A percentile compares a stretch with the other conserved stretches of the same genome.
Evolutionary conservation across 106 monocot species (phyloP).

Genomic region (Acanthochlamys bracteata): DNA sequence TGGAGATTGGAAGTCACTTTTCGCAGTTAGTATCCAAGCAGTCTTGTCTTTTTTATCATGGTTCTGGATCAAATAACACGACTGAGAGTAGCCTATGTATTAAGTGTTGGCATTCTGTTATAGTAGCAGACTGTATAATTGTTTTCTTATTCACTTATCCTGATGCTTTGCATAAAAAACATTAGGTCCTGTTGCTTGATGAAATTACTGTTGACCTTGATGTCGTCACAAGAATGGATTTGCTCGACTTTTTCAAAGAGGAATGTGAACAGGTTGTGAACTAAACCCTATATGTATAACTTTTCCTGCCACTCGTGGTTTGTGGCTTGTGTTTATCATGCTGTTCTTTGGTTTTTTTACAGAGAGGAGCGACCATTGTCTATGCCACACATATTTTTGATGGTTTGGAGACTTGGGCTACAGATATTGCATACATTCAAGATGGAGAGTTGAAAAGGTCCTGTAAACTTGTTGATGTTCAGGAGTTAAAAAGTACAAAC

Average conservation of each 20-base stretch:
- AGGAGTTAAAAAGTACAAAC: constrained; percentile 47
- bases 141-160: too few relatives aligned
- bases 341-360: background rate
- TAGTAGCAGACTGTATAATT: too few relatives aligned
- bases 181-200: constrained; percentile 84
- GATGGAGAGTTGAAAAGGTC: constrained; percentile 70
- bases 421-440: constrained; percentile 82
- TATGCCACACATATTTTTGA: constrained; percentile 99
- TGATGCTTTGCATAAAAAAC: too few relatives aligned
- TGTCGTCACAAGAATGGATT: constrained; percentile 97
- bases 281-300: too few relatives aligned
- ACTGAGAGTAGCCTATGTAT: too few relatives aligned
- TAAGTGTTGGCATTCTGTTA: too few relatives aligned
- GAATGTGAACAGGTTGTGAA: constrained; percentile 72
- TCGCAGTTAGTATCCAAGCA: too few relatives aligned
- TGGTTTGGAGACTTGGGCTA: constrained; percentile 89
- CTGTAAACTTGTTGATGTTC: constrained; percentile 40
- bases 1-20: too few relatives aligned
- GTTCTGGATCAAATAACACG: too few relatives aligned
- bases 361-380: constrained; percentile 94
- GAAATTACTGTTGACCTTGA: constrained; percentile 94
- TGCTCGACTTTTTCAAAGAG: constrained; percentile 93
- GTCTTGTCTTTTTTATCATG: too few relatives aligned
- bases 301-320: background rate
- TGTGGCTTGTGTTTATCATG: background rate